These are phyloP conservation scores for Musa schizocarpa DNA, from an alignment of 176 grass and related monocot species.

Conservation along the genomic window DNA sequence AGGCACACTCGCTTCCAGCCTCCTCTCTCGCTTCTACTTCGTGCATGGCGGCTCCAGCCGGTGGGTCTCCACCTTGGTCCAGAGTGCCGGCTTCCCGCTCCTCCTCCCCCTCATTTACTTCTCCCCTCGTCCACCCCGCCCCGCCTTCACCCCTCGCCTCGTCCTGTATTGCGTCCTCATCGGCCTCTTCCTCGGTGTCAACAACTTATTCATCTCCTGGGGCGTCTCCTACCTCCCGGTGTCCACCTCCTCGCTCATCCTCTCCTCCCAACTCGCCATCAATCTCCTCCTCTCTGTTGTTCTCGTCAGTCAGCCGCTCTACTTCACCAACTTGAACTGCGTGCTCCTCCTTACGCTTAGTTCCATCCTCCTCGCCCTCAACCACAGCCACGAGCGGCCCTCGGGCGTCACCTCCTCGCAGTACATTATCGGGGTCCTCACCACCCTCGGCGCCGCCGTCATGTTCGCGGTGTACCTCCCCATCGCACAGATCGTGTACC, in stretches of 20 bases:
- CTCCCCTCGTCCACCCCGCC: conserved; percentile 27
- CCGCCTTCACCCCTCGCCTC: conserved; percentile 39
- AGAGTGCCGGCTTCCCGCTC: conserved; percentile 78
- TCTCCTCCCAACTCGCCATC: conserved; percentile 85
- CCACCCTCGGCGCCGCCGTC: conserved; percentile 68
- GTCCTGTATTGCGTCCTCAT: conserved; percentile 42
- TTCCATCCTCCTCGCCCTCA: conserved; percentile 39
- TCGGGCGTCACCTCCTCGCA: conserved; percentile 31
- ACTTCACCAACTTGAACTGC: conserved; percentile 81
- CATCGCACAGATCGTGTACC: conserved; percentile 71
- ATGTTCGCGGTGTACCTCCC: conserved; percentile 84
- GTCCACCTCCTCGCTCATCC: conserved; percentile 82
- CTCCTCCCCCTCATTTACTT: conserved; percentile 57
- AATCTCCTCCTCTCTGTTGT: conserved; percentile 61
- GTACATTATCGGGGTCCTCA: conserved; percentile 55
- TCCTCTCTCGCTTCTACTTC: conserved; percentile 90
- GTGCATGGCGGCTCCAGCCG: conserved; percentile 56
- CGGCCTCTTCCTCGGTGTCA: conserved; percentile 78
- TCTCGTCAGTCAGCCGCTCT: conserved; percentile 73
- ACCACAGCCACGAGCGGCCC: conserved; percentile 30
- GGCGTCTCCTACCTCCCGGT: conserved; percentile 81
- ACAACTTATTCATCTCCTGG: conserved; percentile 83
- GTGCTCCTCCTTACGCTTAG: conserved; percentile 76
- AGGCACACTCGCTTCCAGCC: conserved; percentile 61
- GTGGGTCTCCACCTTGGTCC: conserved; percentile 86